These are phyloP conservation scores for Phytophthora capsici DNA, from an alignment of 352 stramenopile species.

Conservation along the genomic window DNA sequence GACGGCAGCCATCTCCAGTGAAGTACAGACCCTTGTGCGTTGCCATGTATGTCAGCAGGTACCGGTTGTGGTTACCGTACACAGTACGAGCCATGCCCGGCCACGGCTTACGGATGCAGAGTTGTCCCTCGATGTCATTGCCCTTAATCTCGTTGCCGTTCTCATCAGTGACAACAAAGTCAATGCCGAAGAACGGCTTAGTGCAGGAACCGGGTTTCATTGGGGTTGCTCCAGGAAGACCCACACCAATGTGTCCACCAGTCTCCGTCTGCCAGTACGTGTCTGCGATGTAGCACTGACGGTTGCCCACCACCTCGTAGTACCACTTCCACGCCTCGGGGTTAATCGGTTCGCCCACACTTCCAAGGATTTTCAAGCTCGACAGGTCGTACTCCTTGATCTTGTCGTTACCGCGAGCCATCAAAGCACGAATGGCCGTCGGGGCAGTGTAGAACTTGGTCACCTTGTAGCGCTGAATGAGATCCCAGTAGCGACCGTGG, in stretches of 20 bases:
- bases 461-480: conserved; percentile 97
- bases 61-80: conserved; percentile 95
- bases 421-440: conserved; percentile 98
- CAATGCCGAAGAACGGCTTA: conserved; percentile 97
- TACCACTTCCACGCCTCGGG: conserved; percentile 98
- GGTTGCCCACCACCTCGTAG: conserved; percentile 92
- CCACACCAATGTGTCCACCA: conserved; percentile 95
- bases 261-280: conserved; percentile 99
- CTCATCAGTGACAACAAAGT: conserved; percentile 87
- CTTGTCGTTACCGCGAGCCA: conserved; percentile 94
- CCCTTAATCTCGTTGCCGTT: conserved; percentile 89
- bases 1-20: conserved; percentile 89
- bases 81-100: conserved; percentile 96
- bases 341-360: conserved; percentile 99
- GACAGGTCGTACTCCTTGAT: conserved; percentile 80
- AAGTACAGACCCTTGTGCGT: conserved; percentile 98
- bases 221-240: conserved; percentile 90
- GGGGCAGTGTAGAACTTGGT: conserved; percentile 95
- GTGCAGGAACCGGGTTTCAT: conserved; percentile 94
- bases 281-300: conserved; percentile 94
- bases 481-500: conserved; percentile 96
- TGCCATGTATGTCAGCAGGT: conserved; percentile 96
- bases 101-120: conserved; percentile 96
- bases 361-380: conserved; percentile 95
- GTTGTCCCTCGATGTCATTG: conserved; percentile 91